Percentiles rank a stretch among this genome's conserved stretches.
Conservation (phyloP, 192 early-diverging fungal species). For the Rhizoclosmatium sp. region DNA sequence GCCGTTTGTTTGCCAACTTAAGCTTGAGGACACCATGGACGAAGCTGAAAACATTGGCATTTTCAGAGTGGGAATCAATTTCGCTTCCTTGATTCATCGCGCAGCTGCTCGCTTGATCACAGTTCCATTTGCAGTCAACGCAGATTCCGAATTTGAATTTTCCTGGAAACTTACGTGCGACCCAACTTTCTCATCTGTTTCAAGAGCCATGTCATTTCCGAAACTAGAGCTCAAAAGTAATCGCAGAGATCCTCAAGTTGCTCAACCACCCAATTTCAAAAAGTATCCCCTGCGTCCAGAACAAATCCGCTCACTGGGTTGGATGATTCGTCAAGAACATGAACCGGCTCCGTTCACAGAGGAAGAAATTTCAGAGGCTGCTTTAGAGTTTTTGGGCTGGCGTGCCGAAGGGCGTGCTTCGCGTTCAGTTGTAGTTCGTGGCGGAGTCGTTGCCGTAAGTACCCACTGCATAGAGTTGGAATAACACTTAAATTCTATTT, state of each 20-base stretch:
- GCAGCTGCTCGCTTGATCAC: conserved; percentile 42
- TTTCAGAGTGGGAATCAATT: conserved; percentile 50
- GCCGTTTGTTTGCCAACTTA: conserved; percentile 50
- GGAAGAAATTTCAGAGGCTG: conserved; percentile 54
- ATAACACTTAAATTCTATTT: not conserved
- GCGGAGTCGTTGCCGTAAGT: conserved; percentile 52
- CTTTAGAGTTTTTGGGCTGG: conserved; percentile 47
- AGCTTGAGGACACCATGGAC: not conserved
- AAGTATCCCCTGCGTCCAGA: conserved; percentile 49
- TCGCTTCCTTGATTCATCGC: conserved; percentile 50
- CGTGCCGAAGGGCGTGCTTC: conserved; percentile 49
- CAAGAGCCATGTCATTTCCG: conserved; percentile 1
- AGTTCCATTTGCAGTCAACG: conserved; percentile 6
- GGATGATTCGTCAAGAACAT: conserved; percentile 56
- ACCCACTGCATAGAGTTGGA: not conserved
- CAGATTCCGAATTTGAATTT: conserved; percentile 13
- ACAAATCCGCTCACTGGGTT: conserved; percentile 53
- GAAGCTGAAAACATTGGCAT: conserved; percentile 18
- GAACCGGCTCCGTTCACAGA: conserved; percentile 41
- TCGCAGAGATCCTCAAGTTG: conserved; percentile 35
- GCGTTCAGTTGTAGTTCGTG: conserved; percentile 45
- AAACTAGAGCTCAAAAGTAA: conserved; percentile 45
- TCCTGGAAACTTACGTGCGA: conserved; percentile 47
- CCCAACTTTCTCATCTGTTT: not conserved
- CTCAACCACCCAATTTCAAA: conserved; percentile 54